Evolutionary conservation across 768 basidiomycete genomes (phyloP), one percentile per base, ranked within the genome.

Genomic region (Cytidiella melzeri): DNA sequence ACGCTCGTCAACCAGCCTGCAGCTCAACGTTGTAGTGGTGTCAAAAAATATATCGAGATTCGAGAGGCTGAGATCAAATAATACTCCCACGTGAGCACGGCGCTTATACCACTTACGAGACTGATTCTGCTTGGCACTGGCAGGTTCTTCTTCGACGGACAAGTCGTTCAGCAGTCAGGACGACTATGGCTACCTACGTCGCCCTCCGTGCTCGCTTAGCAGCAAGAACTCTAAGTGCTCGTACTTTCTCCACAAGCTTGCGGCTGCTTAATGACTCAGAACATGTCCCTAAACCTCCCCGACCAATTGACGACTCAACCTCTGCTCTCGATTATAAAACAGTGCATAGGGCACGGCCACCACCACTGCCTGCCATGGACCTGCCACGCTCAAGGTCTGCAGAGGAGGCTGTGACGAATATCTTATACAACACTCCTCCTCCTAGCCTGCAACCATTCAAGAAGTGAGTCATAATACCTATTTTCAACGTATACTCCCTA

Each of bases 321-420:
- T 93, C 91, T 18, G 95, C 95, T 10, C 73, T 95, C 57, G 93
- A 94, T 67, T 98, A 93, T 74, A 94, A 94, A 69, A 74, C 72
- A 27, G 64, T 76, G 6, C 88, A 91, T 53, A 75, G 76, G 51
- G 71, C 72, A 47, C 72, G 84, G 21, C 91, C 92, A 5, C 92
- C 92, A 2, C 89, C 91, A 15, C 75, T 96, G 13, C 93, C 93
- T 0, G 76, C 79, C 10, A 89, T 83, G 64, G 90, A 94, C 61
- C 66, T 88, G n/a, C 92, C 91, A 3, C 79, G 89, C 45, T 73
- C 80, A 11, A 80, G 92, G 42, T 85, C 78, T 9, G 94, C 94
- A 18, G 93, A 96, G 66, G 92, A 98, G 68, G 92, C 95, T 25
- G 95, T 98, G 27, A 94, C 92, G 26, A 97, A 97, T 62, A 97